These are phyloP conservation scores for Kluyveromyces lactis DNA, from an alignment of 805 yeast genomes.

Conservation along the genomic window DNA sequence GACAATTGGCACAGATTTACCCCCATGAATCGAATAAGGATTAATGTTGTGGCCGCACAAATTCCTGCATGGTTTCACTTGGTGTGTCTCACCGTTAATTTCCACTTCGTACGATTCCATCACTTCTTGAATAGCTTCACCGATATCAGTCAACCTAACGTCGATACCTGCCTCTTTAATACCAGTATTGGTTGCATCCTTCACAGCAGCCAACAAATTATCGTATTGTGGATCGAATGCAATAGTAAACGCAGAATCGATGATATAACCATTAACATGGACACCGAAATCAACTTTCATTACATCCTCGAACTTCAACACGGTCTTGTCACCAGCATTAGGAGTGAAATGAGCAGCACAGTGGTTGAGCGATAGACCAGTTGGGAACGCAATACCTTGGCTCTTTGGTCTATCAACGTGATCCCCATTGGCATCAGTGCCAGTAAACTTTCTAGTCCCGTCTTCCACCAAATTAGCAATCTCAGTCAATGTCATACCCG, in stretches of 20 bases:
- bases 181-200: slow-evolving; percentile 91
- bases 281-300: slow-evolving; percentile 97
- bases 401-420: slow-evolving; percentile 31
- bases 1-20: slow-evolving; percentile 94
- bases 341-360: slow-evolving; percentile 99
- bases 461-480: slow-evolving; percentile 86
- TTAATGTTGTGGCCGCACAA: slow-evolving; percentile 91
- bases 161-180: slow-evolving; percentile 90
- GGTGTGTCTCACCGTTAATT: slow-evolving; percentile 74
- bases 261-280: slow-evolving; percentile 87
- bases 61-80: slow-evolving; percentile 83
- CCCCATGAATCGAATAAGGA: slow-evolving; percentile 81
- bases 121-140: slow-evolving; percentile 91
- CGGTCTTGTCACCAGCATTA: slow-evolving; percentile 84
- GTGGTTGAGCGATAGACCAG: slow-evolving; percentile 90
- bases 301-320: slow-evolving; percentile 78
- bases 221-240: slow-evolving; percentile 83
- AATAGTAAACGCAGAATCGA: slow-evolving; percentile 92
- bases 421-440: slow-evolving; percentile 48
- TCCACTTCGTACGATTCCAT: slow-evolving; percentile 97
- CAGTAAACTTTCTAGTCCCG: slow-evolving; percentile 66
- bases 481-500: slow-evolving; percentile 89
- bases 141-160: slow-evolving; percentile 89
- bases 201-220: slow-evolving; percentile 71
- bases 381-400: slow-evolving; percentile 96